Conservation (phyloP, 2,329 filamentous ascomycete genomes). For the Nemania sp. region DNA sequence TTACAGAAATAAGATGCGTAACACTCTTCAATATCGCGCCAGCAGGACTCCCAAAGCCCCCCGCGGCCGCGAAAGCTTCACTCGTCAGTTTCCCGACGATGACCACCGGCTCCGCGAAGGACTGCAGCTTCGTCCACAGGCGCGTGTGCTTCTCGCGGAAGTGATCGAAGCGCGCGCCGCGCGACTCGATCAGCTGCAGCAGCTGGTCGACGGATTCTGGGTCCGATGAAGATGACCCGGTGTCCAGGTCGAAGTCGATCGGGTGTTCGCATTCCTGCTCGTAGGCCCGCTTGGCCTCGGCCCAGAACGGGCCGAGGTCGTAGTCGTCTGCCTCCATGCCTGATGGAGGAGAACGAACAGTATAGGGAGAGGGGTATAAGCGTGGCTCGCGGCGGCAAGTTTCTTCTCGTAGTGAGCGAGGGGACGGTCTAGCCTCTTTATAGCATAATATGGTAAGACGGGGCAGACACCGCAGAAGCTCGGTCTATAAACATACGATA, state of each 20-base stretch:
- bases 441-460: no score
- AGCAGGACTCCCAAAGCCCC: constrained; percentile 3
- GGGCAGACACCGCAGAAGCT: no score
- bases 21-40: constrained; percentile 2
- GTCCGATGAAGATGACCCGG: not conserved
- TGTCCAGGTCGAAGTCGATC: not conserved
- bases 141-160: constrained; percentile 10
- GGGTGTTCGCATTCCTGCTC: constrained; percentile 8
- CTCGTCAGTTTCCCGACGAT: not conserved
- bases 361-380: no score
- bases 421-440: no score
- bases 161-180: not conserved
- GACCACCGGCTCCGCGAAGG: not conserved
- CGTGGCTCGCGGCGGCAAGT: no score
- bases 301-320: constrained; percentile 9
- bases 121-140: constrained; percentile 1
- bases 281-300: constrained; percentile 6
- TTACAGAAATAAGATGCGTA: constrained; percentile 8
- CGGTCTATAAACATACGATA: no score
- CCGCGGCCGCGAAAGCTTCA: not conserved
- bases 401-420: no score
- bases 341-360: no score
- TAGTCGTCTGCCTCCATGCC: constrained; percentile 8
- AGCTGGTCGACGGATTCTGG: constrained; percentile 1
- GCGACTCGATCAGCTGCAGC: constrained; percentile 7